These are phyloP conservation scores for Rhodocollybia butyracea DNA, from an alignment of 768 basidiomycete species.

Conservation along the genomic window DNA sequence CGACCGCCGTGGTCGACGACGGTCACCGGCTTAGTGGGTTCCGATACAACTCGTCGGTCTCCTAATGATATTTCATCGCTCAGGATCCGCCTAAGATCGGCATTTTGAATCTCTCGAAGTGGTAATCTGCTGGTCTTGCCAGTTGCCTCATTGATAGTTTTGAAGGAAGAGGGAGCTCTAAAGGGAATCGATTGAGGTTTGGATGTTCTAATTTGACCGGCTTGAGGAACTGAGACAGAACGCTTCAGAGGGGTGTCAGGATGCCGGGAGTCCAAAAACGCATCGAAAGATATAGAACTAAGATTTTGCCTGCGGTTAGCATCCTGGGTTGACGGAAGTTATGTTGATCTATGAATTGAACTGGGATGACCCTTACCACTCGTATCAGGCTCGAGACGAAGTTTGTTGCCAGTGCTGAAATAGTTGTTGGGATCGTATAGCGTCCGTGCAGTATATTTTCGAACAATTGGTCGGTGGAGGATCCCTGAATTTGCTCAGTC, in stretches of 20 bases:
- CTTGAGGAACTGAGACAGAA: neutral
- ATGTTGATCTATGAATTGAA: no score
- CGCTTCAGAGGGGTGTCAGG: constrained; percentile 5
- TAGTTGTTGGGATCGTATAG: constrained; percentile 21
- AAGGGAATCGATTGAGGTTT: neutral
- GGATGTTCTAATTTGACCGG: neutral
- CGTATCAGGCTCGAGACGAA: constrained; percentile 26
- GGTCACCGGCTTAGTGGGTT: neutral
- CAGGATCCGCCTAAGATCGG: constrained; percentile 7
- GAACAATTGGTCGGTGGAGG: constrained; percentile 15
- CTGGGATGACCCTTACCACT: constrained; percentile 17
- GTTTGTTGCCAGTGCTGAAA: constrained; percentile 21
- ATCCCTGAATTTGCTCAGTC: constrained; percentile 12
- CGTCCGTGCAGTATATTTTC: constrained; percentile 19
- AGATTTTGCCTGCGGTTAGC: neutral
- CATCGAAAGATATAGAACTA: neutral
- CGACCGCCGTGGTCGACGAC: neutral
- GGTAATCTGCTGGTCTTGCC: neutral
- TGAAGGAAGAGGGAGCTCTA: neutral
- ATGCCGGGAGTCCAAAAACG: constrained; percentile 1
- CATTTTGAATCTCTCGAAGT: constrained; percentile 6
- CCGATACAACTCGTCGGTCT: neutral
- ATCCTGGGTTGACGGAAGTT: neutral
- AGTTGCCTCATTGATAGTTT: neutral
- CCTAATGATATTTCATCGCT: constrained; percentile 10